Evolutionary conservation across 176 grass and related monocot genomes (phyloP).

Genomic region (Aechmea fasciata): DNA sequence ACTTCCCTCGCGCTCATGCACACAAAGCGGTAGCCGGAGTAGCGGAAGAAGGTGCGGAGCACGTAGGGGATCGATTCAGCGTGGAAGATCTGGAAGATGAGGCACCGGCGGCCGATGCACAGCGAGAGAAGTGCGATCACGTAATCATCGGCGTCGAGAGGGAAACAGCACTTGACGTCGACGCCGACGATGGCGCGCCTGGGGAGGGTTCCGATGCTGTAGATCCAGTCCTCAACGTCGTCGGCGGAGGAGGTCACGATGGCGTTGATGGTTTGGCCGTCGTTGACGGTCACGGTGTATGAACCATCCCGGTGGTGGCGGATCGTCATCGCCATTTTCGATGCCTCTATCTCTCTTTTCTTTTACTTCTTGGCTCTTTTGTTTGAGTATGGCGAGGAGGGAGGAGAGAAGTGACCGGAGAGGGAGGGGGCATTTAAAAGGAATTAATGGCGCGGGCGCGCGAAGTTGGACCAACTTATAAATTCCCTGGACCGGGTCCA

Average conservation of each 20-base stretch:
- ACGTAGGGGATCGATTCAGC: conserved; percentile 33
- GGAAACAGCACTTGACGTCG: conserved; percentile 64
- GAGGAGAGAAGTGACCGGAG: not conserved
- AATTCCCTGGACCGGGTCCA: no score
- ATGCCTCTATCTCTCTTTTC: not conserved
- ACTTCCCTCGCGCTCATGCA: conserved; percentile 36
- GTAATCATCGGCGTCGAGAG: conserved; percentile 15
- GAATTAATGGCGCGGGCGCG: not conserved
- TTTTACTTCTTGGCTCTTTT: not conserved
- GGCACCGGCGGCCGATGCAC: conserved; percentile 47
- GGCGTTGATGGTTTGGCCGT: conserved; percentile 10
- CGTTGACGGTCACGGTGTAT: conserved; percentile 8
- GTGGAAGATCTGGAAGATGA: conserved; percentile 64
- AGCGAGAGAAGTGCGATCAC: conserved; percentile 43
- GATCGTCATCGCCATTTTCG: not conserved
- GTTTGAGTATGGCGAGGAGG: not conserved
- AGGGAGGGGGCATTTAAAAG: not conserved
- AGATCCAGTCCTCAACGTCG: conserved; percentile 29
- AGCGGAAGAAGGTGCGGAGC: conserved; percentile 30
- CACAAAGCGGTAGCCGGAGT: conserved; percentile 26
- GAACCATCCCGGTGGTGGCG: not conserved
- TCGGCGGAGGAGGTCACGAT: conserved; percentile 33
- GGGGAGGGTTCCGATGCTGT: conserved; percentile 21
- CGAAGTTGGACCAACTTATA: no score
- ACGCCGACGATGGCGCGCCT: conserved; percentile 33